Evolutionary conservation across 2,329 filamentous ascomycete genomes (phyloP).

Genomic region (Colletotrichum tropicale): DNA sequence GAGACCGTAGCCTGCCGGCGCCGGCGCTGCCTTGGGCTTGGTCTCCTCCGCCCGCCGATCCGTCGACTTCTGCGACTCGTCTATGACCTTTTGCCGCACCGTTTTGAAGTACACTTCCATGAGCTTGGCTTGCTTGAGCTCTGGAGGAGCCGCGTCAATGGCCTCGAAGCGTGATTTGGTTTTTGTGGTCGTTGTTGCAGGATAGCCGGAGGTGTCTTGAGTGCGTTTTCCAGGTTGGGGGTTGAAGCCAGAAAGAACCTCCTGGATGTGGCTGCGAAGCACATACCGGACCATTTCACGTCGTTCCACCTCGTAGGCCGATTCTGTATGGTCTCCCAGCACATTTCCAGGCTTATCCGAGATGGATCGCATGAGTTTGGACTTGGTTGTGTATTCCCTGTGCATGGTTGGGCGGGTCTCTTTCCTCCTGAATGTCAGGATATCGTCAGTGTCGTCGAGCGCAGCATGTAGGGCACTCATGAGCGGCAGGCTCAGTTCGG

Average conservation of each 20-base stretch:
- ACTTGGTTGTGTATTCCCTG: background rate
- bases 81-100: constrained; percentile 45
- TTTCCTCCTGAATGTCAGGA: constrained; percentile 39
- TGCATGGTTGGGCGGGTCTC: background rate
- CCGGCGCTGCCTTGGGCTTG: no score
- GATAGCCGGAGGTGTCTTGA: no score
- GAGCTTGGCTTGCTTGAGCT: constrained; percentile 53
- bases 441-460: constrained; percentile 46
- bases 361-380: no score
- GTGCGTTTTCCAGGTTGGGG: no score
- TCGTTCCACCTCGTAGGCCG: no score
- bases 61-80: constrained; percentile 32
- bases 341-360: no score
- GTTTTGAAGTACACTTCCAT: constrained; percentile 57
- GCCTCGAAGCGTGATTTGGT: constrained; percentile 25
- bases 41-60: constrained; percentile 22
- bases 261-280: constrained; percentile 54
- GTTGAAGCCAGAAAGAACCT: constrained; percentile 51
- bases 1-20: no score
- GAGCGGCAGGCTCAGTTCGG: constrained; percentile 33
- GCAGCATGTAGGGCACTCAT: constrained; percentile 44
- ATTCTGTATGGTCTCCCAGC: no score
- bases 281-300: constrained; percentile 44
- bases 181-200: no score
- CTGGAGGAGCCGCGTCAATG: constrained; percentile 50